Evolutionary conservation across 2,329 filamentous ascomycete genomes (phyloP), one percentile per base, ranked within the genome.

Genomic region (Tolypocladium tundrense): DNA sequence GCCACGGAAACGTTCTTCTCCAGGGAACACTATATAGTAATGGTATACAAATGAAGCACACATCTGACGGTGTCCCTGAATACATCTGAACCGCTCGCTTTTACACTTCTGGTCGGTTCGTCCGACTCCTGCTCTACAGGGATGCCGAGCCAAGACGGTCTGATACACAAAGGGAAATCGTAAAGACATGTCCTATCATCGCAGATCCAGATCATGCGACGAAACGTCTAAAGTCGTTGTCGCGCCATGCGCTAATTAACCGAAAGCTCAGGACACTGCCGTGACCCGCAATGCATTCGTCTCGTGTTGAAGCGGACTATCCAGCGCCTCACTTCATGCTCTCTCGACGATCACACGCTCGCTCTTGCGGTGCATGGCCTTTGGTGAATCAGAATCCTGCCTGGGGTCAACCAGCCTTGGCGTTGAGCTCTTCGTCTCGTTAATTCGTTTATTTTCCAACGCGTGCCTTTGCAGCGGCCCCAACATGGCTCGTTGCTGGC

Each of bases 401-500:
- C 71, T 63, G 13, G 71, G 70, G 53, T 72, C 72, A 4, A 84
- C 72, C 54, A 81, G 62, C 1, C 72, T 78, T 8, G 80, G 79
- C 53, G 75, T 80, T 11, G 74, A 68, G 40, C 68, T 72, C 65
- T 74, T 73, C 14, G 70, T 75, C 65, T 70, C 71, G 14, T 64
- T 64, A 7, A 73, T 60, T 1, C 69, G 65, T 37, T 27, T 54
- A 13, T 53, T 56, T 14, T 61, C 59, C 8, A 56, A 45, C 10
- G 57, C 54, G 40, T 56, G 57, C 52, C 57, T 60, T 70, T 78
- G 74, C 43, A 84, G 70, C 14, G 83, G 82, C n/a, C 79, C 77
- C 21, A 87, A 72, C 61, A 87, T 72, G 65, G 80, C 78, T 21
- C 81, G 76, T 68, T 88, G 86, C 69, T 84, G 78, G 14, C 80